Percentiles rank a stretch among this genome's conserved stretches.
These are phyloP conservation scores for Fomitopsis pulvina DNA, from an alignment of 768 basidiomycete genomes.

Conservation along the genomic window DNA sequence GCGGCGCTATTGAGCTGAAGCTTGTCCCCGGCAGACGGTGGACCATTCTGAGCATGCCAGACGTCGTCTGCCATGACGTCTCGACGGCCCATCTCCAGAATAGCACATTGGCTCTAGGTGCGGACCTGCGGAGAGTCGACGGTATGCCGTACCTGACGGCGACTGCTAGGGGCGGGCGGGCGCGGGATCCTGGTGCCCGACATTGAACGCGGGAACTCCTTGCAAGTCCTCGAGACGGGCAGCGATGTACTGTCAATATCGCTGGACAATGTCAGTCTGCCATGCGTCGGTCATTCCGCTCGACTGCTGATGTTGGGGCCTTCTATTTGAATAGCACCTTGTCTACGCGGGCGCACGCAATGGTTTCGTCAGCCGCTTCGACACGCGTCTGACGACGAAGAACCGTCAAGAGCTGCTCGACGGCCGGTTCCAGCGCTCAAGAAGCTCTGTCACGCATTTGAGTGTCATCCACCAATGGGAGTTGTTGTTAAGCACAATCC, in stretches of 20 bases:
- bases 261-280: conserved; percentile 6
- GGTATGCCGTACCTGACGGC: background rate
- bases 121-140: background rate
- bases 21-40: no score
- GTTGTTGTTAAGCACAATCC: conserved; percentile 50
- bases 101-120: conserved; percentile 3
- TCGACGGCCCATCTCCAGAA: background rate
- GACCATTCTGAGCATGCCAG: conserved; percentile 2
- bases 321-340: conserved; percentile 6
- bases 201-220: background rate
- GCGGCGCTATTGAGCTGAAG: no score
- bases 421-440: background rate
- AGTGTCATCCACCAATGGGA: conserved; percentile 42
- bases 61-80: conserved; percentile 4
- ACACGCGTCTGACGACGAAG: conserved; percentile 5
- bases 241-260: conserved; percentile 4
- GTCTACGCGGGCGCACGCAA: conserved; percentile 13
- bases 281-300: background rate
- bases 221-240: background rate
- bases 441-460: conserved; percentile 49
- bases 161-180: background rate
- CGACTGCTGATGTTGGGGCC: background rate
- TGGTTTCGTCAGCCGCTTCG: conserved; percentile 12
- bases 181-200: background rate
- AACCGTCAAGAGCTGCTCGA: conserved; percentile 2